These are phyloP conservation scores for Pythium oligandrum DNA, from an alignment of 352 stramenopile species.

Conservation along the genomic window DNA sequence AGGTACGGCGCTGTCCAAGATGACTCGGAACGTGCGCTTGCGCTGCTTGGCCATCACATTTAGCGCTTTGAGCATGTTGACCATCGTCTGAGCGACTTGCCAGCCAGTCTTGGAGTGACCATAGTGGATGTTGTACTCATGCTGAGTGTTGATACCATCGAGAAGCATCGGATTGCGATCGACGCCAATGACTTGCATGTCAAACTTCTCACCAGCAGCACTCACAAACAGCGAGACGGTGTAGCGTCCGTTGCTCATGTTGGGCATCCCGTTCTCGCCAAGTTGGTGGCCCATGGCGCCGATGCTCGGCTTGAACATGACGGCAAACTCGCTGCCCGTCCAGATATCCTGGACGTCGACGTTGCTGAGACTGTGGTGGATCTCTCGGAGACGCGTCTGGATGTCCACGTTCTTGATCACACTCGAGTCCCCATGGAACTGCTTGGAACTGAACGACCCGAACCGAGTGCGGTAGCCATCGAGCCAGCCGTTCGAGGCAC, in stretches of 20 bases:
- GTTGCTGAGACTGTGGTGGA: slow-evolving; percentile 58
- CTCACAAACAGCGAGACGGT: slow-evolving; percentile 78
- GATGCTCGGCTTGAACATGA: slow-evolving; percentile 45
- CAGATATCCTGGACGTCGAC: slow-evolving; percentile 78
- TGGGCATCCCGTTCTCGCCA: not conserved
- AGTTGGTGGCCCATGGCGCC: not conserved
- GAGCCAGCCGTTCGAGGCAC: slow-evolving; percentile 79
- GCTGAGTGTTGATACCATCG: slow-evolving; percentile 55
- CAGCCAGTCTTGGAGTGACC: slow-evolving; percentile 76
- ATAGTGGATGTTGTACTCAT: slow-evolving; percentile 71
- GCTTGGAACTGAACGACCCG: slow-evolving; percentile 78
- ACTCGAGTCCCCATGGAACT: slow-evolving; percentile 41
- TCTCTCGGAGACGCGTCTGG: slow-evolving; percentile 76
- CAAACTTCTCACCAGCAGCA: slow-evolving; percentile 68
- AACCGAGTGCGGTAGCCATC: slow-evolving; percentile 83
- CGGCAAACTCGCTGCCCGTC: slow-evolving; percentile 70
- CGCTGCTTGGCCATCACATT: slow-evolving; percentile 62
- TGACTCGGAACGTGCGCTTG: slow-evolving; percentile 77
- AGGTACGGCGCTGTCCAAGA: slow-evolving; percentile 75
- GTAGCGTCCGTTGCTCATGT: slow-evolving; percentile 32
- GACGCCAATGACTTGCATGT: slow-evolving; percentile 78
- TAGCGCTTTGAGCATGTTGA: slow-evolving; percentile 74
- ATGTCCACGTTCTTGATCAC: slow-evolving; percentile 84
- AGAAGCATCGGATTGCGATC: slow-evolving; percentile 54
- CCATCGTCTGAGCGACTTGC: slow-evolving; percentile 75